A percentile compares a stretch with the other conserved stretches of the same genome.
phyloP scores from a whole-genome alignment of 208 protist species.

The Trypanosoma scelopori region DNA sequence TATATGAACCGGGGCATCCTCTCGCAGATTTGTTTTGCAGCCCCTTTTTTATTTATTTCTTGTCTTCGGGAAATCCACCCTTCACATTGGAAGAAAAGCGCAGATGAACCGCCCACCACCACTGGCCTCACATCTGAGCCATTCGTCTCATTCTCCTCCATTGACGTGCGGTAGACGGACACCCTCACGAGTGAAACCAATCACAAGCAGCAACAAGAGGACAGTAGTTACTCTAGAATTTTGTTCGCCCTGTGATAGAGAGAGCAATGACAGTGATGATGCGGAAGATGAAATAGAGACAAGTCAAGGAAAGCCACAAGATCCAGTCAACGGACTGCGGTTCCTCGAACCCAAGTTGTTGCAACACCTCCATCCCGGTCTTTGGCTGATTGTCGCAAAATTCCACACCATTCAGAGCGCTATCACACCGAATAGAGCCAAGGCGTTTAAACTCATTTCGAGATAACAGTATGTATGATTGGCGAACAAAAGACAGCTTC shows the following conservation, averaged over 20 bases:
- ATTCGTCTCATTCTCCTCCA: no score
- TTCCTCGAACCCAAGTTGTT: slow-evolving; percentile 59
- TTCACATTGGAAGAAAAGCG: no score
- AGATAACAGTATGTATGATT: slow-evolving; percentile 60
- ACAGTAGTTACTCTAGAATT: slow-evolving; percentile 20
- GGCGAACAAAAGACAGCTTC: slow-evolving; percentile 70
- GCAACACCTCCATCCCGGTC: slow-evolving; percentile 52
- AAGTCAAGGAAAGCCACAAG: slow-evolving; percentile 65
- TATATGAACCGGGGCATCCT: no score
- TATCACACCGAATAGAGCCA: slow-evolving; percentile 51
- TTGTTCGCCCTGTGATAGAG: slow-evolving; percentile 34
- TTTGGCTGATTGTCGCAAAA: slow-evolving; percentile 52
- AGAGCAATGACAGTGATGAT: slow-evolving; percentile 40
- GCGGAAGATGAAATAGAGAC: slow-evolving; percentile 53
- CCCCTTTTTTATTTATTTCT: no score
- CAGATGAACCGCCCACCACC: no score
- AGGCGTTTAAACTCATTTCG: slow-evolving; percentile 70
- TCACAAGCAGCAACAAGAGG: background rate
- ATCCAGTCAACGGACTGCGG: slow-evolving; percentile 40
- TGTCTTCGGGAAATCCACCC: no score
- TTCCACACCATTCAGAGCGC: slow-evolving; percentile 32
- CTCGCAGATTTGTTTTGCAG: no score
- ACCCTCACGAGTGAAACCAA: no score
- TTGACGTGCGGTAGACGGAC: no score
- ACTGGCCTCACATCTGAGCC: no score